phyloP scores from a whole-genome alignment of 2,329 filamentous ascomycete genomes.

The Aureobasidium lini region DNA sequence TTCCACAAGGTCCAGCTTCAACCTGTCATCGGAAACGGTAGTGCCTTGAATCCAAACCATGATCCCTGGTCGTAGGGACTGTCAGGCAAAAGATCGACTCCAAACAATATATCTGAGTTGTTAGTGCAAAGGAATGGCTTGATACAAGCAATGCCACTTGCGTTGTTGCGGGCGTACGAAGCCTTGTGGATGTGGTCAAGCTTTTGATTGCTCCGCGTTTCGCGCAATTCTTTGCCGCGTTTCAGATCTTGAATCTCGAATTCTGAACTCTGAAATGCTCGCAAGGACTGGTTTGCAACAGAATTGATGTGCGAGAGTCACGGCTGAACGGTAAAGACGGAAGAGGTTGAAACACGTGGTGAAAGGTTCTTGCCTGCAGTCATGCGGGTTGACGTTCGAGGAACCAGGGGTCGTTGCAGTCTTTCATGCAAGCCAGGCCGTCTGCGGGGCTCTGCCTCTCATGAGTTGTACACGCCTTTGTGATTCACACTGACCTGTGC shows the following conservation, averaged over 20 bases:
- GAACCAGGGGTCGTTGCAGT: neutral
- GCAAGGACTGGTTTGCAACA: no score
- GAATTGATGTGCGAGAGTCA: no score
- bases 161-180: neutral
- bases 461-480: no score
- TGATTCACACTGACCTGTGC: neutral
- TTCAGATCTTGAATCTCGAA: neutral
- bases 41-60: neutral
- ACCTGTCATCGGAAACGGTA: neutral
- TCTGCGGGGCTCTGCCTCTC: no score
- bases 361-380: neutral
- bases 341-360: neutral
- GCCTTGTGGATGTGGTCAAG: no score
- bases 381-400: neutral
- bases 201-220: neutral
- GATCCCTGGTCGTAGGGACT: neutral
- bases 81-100: neutral
- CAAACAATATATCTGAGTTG: neutral
- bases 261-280: neutral
- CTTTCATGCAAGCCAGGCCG: neutral
- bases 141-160: neutral
- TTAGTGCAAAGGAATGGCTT: neutral
- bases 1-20: neutral
- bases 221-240: neutral
- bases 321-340: no score